Conservation (phyloP, 257 asterid species). For the Catharanthus roseus region DNA sequence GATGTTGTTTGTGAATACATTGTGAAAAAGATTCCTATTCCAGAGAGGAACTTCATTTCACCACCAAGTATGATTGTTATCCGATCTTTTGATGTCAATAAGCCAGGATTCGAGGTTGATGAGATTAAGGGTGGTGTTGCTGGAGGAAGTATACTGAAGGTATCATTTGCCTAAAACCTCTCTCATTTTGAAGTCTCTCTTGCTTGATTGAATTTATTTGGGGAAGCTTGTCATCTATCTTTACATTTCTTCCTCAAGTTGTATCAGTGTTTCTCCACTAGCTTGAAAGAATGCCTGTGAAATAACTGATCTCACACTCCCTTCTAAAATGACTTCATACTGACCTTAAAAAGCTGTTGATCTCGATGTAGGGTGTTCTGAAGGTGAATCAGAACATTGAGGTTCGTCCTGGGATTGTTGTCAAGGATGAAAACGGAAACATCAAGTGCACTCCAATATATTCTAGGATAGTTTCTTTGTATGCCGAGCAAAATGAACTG, state of each 20-base stretch:
- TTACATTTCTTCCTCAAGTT: no score
- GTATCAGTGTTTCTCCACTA: no score
- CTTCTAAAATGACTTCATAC: neutral
- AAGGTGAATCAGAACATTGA: constrained; percentile 81
- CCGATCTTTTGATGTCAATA: constrained; percentile 94
- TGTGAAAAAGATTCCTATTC: constrained; percentile 85
- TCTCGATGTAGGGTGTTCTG: constrained; percentile 79
- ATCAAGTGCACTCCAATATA: constrained; percentile 91
- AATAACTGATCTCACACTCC: no score
- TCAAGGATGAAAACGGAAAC: constrained; percentile 82
- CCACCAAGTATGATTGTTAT: constrained; percentile 98
- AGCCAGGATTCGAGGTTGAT: constrained; percentile 98
- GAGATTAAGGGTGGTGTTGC: constrained; percentile 97
- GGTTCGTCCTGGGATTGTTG: constrained; percentile 98
- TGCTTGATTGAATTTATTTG: neutral
- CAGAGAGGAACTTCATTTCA: constrained; percentile 72
- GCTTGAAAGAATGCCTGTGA: no score
- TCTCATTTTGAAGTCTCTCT: neutral
- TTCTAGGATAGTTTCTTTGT: constrained; percentile 85
- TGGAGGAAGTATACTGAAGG: constrained; percentile 98
- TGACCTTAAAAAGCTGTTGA: neutral
- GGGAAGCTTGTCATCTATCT: no score
- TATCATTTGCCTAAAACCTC: constrained; percentile 13
- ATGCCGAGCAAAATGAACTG: constrained; percentile 87
- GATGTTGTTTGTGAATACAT: constrained; percentile 90